A percentile compares a stretch with the other conserved stretches of the same genome.
Conservation (phyloP, 2,329 filamentous ascomycete genomes). For the Teratosphaeria destructans region DNA sequence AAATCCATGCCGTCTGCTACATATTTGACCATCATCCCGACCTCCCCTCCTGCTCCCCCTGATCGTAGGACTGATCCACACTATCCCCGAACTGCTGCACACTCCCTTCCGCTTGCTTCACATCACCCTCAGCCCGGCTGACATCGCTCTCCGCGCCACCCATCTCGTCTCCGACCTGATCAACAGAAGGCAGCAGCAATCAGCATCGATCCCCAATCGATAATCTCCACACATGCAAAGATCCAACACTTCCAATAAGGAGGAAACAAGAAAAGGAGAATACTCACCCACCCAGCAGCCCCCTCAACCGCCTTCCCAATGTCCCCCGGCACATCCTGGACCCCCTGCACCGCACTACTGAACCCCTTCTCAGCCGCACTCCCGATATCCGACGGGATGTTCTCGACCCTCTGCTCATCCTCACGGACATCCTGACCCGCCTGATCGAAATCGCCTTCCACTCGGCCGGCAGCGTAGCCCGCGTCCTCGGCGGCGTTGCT, state of each 20-base stretch:
- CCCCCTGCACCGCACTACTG: constrained; percentile 5
- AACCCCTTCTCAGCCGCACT: constrained; percentile 5
- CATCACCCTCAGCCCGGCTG: background rate
- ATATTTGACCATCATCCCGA: background rate
- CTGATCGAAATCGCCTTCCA: constrained; percentile 6
- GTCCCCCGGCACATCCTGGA: constrained; percentile 9
- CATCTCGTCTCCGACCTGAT: background rate
- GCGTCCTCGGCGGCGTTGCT: constrained; percentile 9
- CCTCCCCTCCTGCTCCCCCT: background rate
- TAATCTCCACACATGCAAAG: background rate
- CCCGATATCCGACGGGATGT: constrained; percentile 5
- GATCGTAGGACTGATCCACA: constrained; percentile 1
- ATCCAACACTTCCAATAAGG: no score
- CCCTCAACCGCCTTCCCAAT: constrained; percentile 6
- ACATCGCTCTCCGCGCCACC: constrained; percentile 1
- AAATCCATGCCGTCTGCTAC: background rate
- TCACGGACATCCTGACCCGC: constrained; percentile 7
- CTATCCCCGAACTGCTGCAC: constrained; percentile 2
- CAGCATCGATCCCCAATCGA: background rate
- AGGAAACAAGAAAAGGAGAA: background rate
- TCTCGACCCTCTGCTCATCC: constrained; percentile 8
- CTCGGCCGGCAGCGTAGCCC: constrained; percentile 8
- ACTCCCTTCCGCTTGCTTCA: background rate
- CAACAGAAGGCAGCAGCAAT: background rate
- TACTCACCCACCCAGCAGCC: constrained; percentile 5